A percentile compares a stretch with the other conserved stretches of the same genome.
Evolutionary conservation across 345 rosid species (phyloP).

Genomic region (Camelina neglecta): DNA sequence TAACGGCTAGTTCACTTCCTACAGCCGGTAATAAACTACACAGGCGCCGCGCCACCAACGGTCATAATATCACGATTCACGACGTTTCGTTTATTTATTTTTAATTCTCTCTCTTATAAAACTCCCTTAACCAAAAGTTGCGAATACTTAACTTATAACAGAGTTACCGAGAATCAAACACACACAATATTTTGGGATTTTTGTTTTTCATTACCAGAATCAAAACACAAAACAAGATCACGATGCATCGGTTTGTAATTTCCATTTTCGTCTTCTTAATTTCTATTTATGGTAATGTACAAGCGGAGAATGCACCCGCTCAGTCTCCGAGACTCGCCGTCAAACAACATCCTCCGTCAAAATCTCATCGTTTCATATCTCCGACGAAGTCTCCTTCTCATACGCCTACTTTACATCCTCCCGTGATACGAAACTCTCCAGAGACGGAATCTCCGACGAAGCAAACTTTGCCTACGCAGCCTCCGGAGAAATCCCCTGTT

Average conservation of each 20-base stretch:
- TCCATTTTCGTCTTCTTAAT: slow-evolving; percentile 34
- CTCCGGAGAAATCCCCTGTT: slow-evolving; percentile 41
- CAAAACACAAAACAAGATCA: neutral
- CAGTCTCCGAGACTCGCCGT: slow-evolving; percentile 43
- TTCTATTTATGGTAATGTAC: slow-evolving; percentile 32
- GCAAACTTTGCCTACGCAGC: neutral
- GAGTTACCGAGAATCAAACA: neutral
- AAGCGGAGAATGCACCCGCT: slow-evolving; percentile 51
- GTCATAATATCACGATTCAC: slow-evolving; percentile 49
- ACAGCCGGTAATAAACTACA: slow-evolving; percentile 31
- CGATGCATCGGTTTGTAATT: slow-evolving; percentile 35
- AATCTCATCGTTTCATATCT: slow-evolving; percentile 32
- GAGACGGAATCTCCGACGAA: neutral
- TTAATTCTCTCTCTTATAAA: slow-evolving; percentile 4
- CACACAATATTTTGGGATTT: neutral
- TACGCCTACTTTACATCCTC: slow-evolving; percentile 31
- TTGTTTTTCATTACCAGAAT: neutral
- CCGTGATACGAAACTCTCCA: slow-evolving; percentile 14
- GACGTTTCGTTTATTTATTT: slow-evolving; percentile 30
- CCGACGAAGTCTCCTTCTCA: slow-evolving; percentile 37
- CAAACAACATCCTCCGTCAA: neutral
- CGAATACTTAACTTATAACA: neutral
- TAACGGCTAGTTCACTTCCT: slow-evolving; percentile 61
- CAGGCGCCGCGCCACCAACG: slow-evolving; percentile 54
- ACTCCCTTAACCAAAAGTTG: neutral